Evolutionary conservation across 768 basidiomycete species (phyloP).

Genomic region (Tricholoma terreum): DNA sequence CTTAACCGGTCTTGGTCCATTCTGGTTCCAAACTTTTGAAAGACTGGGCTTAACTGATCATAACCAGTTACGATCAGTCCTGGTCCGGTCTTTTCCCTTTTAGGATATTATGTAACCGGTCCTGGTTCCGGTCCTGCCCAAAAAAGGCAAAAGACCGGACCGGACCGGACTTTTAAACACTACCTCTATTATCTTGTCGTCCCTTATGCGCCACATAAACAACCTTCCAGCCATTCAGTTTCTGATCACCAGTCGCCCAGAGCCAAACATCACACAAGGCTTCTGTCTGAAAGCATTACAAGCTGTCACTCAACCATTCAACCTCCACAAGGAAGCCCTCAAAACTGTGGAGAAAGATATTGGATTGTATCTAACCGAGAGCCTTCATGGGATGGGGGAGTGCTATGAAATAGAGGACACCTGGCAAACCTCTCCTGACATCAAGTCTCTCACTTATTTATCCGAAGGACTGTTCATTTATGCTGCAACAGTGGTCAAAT

Average conservation of each 20-base stretch:
- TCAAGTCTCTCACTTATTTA: not conserved
- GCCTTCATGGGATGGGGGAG: not conserved
- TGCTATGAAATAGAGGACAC: not conserved
- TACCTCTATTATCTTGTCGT: not conserved
- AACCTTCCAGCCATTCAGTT: not conserved
- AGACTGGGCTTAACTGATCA: too few relatives aligned
- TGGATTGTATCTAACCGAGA: not conserved
- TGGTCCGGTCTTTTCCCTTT: too few relatives aligned
- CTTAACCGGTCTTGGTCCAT: too few relatives aligned
- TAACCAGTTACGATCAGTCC: too few relatives aligned
- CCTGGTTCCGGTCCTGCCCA: too few relatives aligned
- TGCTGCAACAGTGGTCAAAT: not conserved
- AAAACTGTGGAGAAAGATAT: not conserved
- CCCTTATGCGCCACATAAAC: not conserved
- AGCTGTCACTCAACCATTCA: not conserved
- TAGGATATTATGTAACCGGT: too few relatives aligned
- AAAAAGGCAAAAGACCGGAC: too few relatives aligned
- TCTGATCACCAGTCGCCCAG: not conserved
- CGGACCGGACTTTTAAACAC: too few relatives aligned
- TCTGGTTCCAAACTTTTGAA: too few relatives aligned
- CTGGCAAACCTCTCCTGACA: not conserved
- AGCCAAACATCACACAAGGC: not conserved
- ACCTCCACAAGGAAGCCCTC: not conserved
- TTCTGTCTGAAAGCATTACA: not conserved
- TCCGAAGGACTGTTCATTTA: not conserved